Conservation (phyloP, 2,329 filamentous ascomycete species). For the Alternaria triticina region DNA sequence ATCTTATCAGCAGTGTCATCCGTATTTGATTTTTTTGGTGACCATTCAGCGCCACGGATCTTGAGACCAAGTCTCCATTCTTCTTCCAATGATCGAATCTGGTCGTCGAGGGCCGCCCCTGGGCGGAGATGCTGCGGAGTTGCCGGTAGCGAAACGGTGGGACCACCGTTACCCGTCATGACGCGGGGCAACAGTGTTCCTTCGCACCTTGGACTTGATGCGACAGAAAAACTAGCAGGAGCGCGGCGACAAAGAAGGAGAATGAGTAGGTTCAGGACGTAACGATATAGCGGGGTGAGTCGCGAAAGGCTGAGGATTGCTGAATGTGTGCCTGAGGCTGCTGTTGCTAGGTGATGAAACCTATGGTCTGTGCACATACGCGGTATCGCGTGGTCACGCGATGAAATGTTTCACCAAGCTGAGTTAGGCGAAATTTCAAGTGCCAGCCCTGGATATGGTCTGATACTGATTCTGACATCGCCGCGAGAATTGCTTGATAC, state of each 20-base stretch:
- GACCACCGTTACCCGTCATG: conserved; percentile 5
- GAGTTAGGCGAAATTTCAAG: neutral
- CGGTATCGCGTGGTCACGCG: conserved; percentile 32
- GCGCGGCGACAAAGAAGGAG: neutral
- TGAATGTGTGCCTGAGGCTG: conserved; percentile 28
- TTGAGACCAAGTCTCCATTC: conserved; percentile 30
- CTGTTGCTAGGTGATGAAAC: conserved; percentile 17
- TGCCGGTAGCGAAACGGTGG: conserved; percentile 4
- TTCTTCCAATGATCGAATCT: conserved; percentile 27
- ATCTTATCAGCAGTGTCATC: conserved; percentile 18
- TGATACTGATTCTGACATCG: neutral
- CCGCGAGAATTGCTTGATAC: neutral
- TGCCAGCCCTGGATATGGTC: neutral
- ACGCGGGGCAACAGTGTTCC: conserved; percentile 5
- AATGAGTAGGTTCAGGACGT: neutral
- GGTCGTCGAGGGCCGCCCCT: conserved; percentile 21
- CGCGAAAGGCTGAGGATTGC: conserved; percentile 18
- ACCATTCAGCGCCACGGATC: conserved; percentile 21
- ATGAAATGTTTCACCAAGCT: conserved; percentile 2
- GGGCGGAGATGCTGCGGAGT: conserved; percentile 24
- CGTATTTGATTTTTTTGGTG: conserved; percentile 20
- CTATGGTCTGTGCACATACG: conserved; percentile 20
- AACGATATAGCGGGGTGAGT: neutral
- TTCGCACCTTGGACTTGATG: neutral
- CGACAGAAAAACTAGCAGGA: neutral